phyloP scores from a whole-genome alignment of 2,329 filamentous ascomycete species.

The Pseudogymnoascus sp. region DNA sequence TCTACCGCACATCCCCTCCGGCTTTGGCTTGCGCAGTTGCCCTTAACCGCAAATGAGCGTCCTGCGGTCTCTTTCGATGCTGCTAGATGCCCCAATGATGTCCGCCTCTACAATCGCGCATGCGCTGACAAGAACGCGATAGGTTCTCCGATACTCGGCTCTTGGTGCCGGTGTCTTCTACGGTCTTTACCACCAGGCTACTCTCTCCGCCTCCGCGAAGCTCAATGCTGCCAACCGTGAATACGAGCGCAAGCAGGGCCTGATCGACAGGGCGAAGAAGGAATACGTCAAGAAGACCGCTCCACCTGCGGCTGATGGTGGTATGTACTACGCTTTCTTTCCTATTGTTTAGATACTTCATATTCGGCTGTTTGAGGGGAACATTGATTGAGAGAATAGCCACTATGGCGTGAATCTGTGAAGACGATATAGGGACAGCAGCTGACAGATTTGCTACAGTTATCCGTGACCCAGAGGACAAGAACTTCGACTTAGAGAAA shows the following conservation, averaged over 20 bases:
- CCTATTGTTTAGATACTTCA: neutral
- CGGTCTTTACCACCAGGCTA: conserved; percentile 87
- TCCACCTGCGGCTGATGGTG: conserved; percentile 33
- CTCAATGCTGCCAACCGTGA: conserved; percentile 65
- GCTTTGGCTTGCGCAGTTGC: neutral
- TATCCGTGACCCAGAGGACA: conserved; percentile 69
- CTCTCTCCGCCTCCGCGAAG: conserved; percentile 65
- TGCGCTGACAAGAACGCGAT: conserved; percentile 17
- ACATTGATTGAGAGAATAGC: neutral
- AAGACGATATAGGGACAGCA: neutral
- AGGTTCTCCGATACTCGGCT: conserved; percentile 97
- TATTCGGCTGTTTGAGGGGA: neutral
- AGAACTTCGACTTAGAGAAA: conserved; percentile 90
- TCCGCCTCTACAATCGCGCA: neutral
- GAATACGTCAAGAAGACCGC: conserved; percentile 75
- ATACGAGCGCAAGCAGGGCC: conserved; percentile 80
- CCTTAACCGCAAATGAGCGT: neutral
- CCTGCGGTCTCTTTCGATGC: neutral
- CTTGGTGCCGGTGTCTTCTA: conserved; percentile 89
- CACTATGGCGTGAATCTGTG: neutral
- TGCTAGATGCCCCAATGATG: neutral
- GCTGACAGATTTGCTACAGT: conserved; percentile 36
- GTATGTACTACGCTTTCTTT: neutral
- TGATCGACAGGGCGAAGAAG: conserved; percentile 89
- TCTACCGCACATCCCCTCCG: conserved; percentile 1